Conservation (phyloP, 352 stramenopile species). For the Phytophthora meadii region DNA sequence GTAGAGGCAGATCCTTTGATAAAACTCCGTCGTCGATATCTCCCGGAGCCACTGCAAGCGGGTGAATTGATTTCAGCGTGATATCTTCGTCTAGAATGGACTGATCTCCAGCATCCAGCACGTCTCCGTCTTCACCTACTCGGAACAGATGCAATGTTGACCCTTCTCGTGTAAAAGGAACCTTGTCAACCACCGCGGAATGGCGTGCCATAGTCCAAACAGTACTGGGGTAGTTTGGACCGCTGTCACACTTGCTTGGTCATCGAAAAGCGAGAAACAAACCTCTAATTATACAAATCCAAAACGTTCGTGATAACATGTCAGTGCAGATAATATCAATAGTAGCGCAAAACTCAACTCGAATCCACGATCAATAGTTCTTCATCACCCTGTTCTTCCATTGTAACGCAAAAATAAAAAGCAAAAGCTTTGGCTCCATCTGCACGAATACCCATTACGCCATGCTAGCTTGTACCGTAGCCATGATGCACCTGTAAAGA, state of each 20-base stretch:
- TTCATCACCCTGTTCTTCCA: slow-evolving; percentile 3
- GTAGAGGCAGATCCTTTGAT: slow-evolving; percentile 40
- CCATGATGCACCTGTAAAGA: not conserved
- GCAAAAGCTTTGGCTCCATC: slow-evolving; percentile 4
- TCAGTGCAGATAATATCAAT: slow-evolving; percentile 3
- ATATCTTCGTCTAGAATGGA: slow-evolving; percentile 12
- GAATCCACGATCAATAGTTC: not conserved
- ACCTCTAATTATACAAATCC: slow-evolving; percentile 28
- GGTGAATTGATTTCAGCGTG: slow-evolving; percentile 12
- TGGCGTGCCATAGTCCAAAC: slow-evolving; percentile 21
- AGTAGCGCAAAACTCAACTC: not conserved
- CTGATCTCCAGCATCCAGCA: slow-evolving; percentile 2
- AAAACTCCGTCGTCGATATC: slow-evolving; percentile 45
- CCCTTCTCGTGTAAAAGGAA: slow-evolving; percentile 4
- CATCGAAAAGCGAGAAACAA: slow-evolving; percentile 21
- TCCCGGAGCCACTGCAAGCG: slow-evolving; percentile 12
- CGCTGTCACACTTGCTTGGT: not conserved
- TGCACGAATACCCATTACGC: not conserved
- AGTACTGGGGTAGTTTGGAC: no score
- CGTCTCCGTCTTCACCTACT: slow-evolving; percentile 17
- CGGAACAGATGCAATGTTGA: slow-evolving; percentile 19
- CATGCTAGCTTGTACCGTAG: slow-evolving; percentile 2
- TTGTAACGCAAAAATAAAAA: slow-evolving; percentile 22
- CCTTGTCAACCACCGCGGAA: slow-evolving; percentile 1
- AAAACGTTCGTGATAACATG: slow-evolving; percentile 11